Base-by-base conservation (phyloP, 108 stramenopile genomes). In the Stephanodiscus minutulus region DNA sequence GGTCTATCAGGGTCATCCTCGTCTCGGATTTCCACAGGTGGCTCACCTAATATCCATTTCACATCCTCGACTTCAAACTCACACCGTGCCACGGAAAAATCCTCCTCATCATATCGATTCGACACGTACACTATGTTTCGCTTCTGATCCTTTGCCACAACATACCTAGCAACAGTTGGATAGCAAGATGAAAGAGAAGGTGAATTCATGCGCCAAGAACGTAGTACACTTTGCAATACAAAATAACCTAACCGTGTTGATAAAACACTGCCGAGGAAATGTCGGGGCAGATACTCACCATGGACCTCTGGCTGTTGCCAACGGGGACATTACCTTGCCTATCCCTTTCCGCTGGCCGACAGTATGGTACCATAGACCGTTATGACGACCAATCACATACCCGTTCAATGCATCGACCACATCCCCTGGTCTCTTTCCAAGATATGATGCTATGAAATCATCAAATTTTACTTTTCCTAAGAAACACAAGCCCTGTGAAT, bases 351-450 rank as follows among this genome's bases (percentile, higher is more conserved):
- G 86, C 76, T 98, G 98, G 28, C 96, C 96, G 15, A 98, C 91
- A 12, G 98, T 98, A 80, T 98, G 98, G 78, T 89, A 97, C 98
- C 98, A 98, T 21, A 98, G 84, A 8, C 98, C 98, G 12, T 92
- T 77, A 61, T 98, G 98, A 35, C 72, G 70, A 13, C 98, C 98
- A 49, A 98, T 83, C 13, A 89, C 68, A 17, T 93, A 87, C 52
- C 91, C 90, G 7, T 84, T 93, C 22, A 73, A 50, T 7, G 88
- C 87, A 85, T 97, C 90, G 7, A 96, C 77, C 44, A 97, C 83
- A 48, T 87, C 80, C 22, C 98, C 98, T 11, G 90, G 85, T 39
- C 68, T 43, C 36, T 80, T 79, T 1, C 98, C 98, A 39, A 98
- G 76, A 75, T 97, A 94, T 20, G 82, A 86, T 11, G 86, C 72